A percentile compares a stretch with the other conserved stretches of the same genome.
phyloP scores from a whole-genome alignment of 1,284 basidiomycete species.

The Pseudozyma sp. region DNA sequence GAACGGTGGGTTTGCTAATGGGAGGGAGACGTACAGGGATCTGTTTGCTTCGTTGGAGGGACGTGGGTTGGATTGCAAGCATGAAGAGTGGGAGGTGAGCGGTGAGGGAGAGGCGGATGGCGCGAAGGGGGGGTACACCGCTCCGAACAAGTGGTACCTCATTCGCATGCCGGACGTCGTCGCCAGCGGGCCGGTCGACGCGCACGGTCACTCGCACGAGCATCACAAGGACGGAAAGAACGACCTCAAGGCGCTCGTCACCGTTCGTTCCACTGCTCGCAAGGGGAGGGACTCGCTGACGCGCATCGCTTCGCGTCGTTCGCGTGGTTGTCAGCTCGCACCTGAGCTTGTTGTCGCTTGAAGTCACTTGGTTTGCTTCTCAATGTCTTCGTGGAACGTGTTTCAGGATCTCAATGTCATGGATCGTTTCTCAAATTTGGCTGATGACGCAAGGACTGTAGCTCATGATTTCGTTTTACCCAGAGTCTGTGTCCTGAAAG shows the following conservation, averaged over 20 bases:
- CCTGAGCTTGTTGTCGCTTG: neutral
- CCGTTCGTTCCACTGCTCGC: neutral
- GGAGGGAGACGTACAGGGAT: neutral
- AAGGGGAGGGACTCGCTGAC: slow-evolving; percentile 6
- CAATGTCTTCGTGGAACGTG: no score
- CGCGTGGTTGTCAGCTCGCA: slow-evolving; percentile 6
- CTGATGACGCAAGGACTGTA: no score
- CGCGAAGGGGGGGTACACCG: neutral
- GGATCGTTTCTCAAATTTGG: no score
- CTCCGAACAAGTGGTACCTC: neutral
- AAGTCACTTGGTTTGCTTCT: no score
- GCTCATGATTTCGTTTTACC: no score
- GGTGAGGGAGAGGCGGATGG: neutral
- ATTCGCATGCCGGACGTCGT: neutral
- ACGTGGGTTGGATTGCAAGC: neutral
- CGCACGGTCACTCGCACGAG: neutral
- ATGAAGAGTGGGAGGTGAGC: neutral
- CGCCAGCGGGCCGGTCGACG: neutral
- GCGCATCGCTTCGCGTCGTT: slow-evolving; percentile 4
- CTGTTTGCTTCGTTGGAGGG: neutral
- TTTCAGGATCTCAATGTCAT: no score
- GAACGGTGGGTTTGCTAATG: neutral
- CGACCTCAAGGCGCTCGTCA: neutral
- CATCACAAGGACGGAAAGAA: neutral
- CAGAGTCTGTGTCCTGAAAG: no score